phyloP scores from a whole-genome alignment of 306 rosid genomes.

The Cucumis sativus region DNA sequence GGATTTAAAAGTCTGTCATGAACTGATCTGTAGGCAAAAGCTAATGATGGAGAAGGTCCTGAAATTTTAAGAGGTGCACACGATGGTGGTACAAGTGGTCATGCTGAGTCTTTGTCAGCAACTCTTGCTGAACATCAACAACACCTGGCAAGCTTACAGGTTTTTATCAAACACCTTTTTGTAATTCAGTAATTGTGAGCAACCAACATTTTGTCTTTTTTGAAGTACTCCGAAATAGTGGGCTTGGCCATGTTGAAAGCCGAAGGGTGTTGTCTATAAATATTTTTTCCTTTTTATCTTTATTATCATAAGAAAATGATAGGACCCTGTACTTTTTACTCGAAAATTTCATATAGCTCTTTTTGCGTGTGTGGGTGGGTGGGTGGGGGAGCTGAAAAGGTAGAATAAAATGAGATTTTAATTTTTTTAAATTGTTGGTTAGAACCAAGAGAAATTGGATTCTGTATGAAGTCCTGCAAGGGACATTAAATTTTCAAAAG shows the following conservation, averaged over 20 bases:
- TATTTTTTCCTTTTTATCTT: too few relatives aligned
- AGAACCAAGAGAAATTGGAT: too few relatives aligned
- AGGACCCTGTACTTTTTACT: neutral
- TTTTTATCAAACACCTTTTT: slow-evolving; percentile 16
- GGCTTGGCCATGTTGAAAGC: too few relatives aligned
- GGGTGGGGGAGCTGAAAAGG: neutral
- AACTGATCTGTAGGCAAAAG: slow-evolving; percentile 59
- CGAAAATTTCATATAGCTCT: neutral
- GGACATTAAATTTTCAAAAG: too few relatives aligned
- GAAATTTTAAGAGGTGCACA: slow-evolving; percentile 67
- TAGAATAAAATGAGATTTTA: neutral
- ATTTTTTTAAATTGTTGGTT: too few relatives aligned
- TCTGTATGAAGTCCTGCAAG: too few relatives aligned
- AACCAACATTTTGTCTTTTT: neutral
- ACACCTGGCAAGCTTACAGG: slow-evolving; percentile 99
- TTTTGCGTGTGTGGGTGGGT: neutral
- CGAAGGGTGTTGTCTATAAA: too few relatives aligned
- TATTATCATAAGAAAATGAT: too few relatives aligned
- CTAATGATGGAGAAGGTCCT: slow-evolving; percentile 98
- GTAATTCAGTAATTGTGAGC: neutral
- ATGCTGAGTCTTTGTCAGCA: slow-evolving; percentile 81
- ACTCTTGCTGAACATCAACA: slow-evolving; percentile 98
- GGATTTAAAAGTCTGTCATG: neutral
- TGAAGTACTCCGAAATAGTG: neutral
- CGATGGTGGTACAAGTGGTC: slow-evolving; percentile 79